Evolutionary conservation across 2,329 filamentous ascomycete genomes (phyloP).

Genomic region (Helotiales sp.): DNA sequence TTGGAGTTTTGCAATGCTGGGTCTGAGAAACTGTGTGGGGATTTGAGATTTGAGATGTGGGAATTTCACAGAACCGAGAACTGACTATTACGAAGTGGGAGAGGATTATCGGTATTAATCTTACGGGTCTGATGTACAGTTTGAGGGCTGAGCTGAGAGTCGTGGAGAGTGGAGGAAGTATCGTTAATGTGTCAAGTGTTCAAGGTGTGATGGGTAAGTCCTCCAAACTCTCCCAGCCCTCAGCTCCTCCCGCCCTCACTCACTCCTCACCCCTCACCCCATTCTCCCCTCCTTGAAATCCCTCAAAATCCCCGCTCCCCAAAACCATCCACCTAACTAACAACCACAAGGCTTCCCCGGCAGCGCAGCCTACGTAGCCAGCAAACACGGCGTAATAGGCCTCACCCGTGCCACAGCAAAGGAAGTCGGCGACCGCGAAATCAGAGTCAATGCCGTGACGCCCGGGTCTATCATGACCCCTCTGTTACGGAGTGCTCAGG

Average conservation of each 20-base stretch:
- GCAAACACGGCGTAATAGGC: slow-evolving; percentile 49
- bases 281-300: slow-evolving; percentile 37
- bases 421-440: slow-evolving; percentile 44
- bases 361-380: slow-evolving; percentile 45
- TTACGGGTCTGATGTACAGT: slow-evolving; percentile 46
- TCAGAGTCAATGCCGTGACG: slow-evolving; percentile 48
- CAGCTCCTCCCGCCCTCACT: no score
- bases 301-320: no score
- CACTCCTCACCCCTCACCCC: no score
- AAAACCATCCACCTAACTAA: no score
- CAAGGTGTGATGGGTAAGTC: slow-evolving; percentile 52
- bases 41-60: not conserved
- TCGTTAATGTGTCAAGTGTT: slow-evolving; percentile 52
- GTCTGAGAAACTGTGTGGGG: not conserved
- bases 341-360: slow-evolving; percentile 39
- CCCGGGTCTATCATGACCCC: slow-evolving; percentile 55
- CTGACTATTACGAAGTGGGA: slow-evolving; percentile 39
- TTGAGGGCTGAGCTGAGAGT: slow-evolving; percentile 45
- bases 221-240: not conserved
- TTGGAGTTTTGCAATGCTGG: no score
- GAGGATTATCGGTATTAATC: slow-evolving; percentile 46
- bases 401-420: slow-evolving; percentile 48
- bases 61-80: not conserved
- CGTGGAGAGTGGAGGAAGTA: slow-evolving; percentile 46
- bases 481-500: slow-evolving; percentile 49